phyloP scores from a whole-genome alignment of 2,329 filamentous ascomycete species.

The Sclerotinia nivalis region DNA sequence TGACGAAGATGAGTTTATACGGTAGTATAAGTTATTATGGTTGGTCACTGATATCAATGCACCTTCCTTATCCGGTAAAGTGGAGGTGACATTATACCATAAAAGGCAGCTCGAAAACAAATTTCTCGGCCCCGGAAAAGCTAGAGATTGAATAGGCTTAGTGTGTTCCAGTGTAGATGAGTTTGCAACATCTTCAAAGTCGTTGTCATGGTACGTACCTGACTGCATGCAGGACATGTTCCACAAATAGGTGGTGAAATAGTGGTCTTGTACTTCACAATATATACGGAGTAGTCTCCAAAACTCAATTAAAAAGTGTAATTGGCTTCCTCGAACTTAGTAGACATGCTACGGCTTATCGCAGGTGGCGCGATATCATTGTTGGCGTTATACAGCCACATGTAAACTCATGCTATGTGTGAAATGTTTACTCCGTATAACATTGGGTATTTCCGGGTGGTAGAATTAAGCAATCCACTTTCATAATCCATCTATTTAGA shows the following conservation, averaged over 20 bases:
- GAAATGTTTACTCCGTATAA: too few species aligned
- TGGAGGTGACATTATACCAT: not conserved
- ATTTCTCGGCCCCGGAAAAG: not conserved
- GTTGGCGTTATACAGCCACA: not conserved
- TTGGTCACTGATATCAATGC: not conserved
- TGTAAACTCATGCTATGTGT: not conserved
- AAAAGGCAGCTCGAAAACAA: conserved; percentile 17
- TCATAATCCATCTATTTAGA: too few species aligned
- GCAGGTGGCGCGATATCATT: not conserved
- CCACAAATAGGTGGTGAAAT: not conserved
- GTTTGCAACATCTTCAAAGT: too few species aligned
- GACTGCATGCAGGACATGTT: not conserved
- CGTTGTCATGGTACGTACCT: not conserved
- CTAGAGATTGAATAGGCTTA: too few species aligned
- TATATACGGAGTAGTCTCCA: not conserved
- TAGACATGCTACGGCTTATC: not conserved
- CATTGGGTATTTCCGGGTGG: too few species aligned
- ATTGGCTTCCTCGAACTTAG: not conserved
- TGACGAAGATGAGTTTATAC: too few species aligned
- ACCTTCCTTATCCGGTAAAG: conserved; percentile 14
- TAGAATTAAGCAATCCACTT: too few species aligned
- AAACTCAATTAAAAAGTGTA: not conserved
- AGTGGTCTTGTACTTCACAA: too few species aligned
- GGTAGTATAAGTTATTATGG: too few species aligned
- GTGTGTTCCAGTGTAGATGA: too few species aligned